Evolutionary conservation across 805 yeast genomes (phyloP), one percentile per base, ranked within the genome.

Genomic region (Zygotorulaspora danielsina): DNA sequence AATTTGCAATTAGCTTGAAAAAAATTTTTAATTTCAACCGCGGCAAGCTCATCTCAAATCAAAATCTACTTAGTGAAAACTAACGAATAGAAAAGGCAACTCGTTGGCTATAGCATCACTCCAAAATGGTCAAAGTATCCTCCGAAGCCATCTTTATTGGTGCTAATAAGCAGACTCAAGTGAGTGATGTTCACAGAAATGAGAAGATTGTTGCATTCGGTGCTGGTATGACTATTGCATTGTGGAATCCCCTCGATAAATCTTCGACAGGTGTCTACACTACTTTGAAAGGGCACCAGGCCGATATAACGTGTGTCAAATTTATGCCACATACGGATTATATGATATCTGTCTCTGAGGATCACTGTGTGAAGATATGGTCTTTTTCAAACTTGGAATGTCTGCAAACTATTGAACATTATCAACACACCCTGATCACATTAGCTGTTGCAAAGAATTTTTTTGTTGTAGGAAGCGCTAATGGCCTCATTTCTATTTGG

Each of bases 281-380:
- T 5, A 79, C 88, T 0, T 64, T 84, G 38, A 81, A 81, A 46
- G 71, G 75, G 2, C 93, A 83, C 54, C 55, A 69, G 4, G 71
- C 68, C 12, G 80, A 73, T 32, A 80, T 88, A 13, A 81, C 88
- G 0, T 75, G 81, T 41, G 86, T 86, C 9, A 72, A 71, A 45
- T 79, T 78, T 66, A 53, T 77, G 13, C 77, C 73, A 1, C 55
- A 54, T 1, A 61, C 75, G 0, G 56, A 68, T 0, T 58, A 50
- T 19, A 56, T 86, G 41, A 66, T 84, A 0, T 74, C 87, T 3
- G 77, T 81, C 0, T 75, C 82, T 2, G 89, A 84, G 46, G 96
- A 87, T 53, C 73, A 75, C 6, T 57, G 63, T 4, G 66, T 86
- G 1, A 71, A 68, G 42, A 55, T 85, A 3, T 86, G 95, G 95